Evolutionary conservation across 164 flowering plant species (phyloP).

Genomic region (Paratinospora sagittata): DNA sequence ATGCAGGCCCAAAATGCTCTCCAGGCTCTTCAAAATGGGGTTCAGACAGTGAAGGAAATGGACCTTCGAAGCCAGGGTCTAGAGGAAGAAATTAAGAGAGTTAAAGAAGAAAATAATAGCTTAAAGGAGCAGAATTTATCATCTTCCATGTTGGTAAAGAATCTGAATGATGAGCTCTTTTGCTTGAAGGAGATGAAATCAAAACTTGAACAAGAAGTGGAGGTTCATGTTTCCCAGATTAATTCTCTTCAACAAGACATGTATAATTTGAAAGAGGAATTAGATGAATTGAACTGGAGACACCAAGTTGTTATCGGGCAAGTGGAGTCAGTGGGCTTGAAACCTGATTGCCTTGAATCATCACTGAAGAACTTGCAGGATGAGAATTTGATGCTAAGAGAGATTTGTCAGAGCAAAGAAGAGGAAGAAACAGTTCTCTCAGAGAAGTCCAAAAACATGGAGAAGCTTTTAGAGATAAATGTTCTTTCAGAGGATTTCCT

Average conservation of each 20-base stretch:
- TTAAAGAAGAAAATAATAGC: conserved; percentile 48
- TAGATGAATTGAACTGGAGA: conserved; percentile 37
- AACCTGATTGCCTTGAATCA: conserved; percentile 40
- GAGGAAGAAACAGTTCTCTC: conserved; percentile 42
- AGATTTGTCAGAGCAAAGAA: conserved; percentile 33
- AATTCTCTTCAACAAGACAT: conserved; percentile 59
- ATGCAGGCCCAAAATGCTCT: conserved; percentile 53
- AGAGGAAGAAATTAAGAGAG: conserved; percentile 44
- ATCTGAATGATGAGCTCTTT: conserved; percentile 45
- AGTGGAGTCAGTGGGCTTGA: conserved; percentile 56
- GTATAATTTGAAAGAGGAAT: conserved; percentile 53
- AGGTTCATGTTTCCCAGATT: conserved; percentile 39
- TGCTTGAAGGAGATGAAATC: conserved; percentile 54
- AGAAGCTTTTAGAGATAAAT: conserved; percentile 38
- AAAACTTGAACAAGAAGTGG: conserved; percentile 65
- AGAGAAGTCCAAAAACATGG: conserved; percentile 50
- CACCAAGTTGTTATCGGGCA: conserved; percentile 49
- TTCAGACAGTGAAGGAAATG: conserved; percentile 60
- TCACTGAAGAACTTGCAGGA: conserved; percentile 61
- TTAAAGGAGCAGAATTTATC: conserved; percentile 49
- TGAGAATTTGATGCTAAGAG: conserved; percentile 61
- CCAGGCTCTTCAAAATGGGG: conserved; percentile 43
- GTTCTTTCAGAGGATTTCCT: conserved; percentile 41
- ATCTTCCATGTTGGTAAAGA: conserved; percentile 35
- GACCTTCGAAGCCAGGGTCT: conserved; percentile 43